Base-by-base conservation (phyloP, 306 rosid genomes). In the Corylus avellana region DNA sequence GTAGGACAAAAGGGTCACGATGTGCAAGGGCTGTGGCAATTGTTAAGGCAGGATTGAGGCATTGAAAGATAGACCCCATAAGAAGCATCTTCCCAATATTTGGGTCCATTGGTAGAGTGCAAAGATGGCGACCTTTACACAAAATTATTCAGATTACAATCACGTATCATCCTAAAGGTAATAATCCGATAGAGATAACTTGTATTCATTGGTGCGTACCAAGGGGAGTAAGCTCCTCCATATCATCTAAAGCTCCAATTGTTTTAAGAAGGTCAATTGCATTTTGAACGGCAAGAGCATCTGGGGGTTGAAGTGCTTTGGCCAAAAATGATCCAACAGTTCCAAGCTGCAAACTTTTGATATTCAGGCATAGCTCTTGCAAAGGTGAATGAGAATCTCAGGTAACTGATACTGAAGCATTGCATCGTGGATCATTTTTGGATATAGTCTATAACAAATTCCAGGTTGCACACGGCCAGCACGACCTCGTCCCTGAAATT, bases 391-490 rank as follows among this genome's bases (percentile, higher is more conserved):
- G 56, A 92, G 97, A 81, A 94, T 94, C 84, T 94, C 98, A 81
- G 98, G 95, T 76, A 92, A 85, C 90, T 92, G 98, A 84, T 92
- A 94, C 49, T 87, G 87, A 81, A 86, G 93, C 98, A 94, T 94
- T 80, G 88, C 97, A 64, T 92, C 94, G 1, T 94, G 90, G 79
- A 94, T 85, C 80, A 94, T 78, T 88, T 90, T 90, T 25, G 98
- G 97, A 87, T 94, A 94, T 77, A 94, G 75, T 78, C 96, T 92
- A 82, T 86, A 92, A 83, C 98, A 94, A 73, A 92, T 92, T 79
- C 98, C 98, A 75, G 98, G 95, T 80, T 89, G 98, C 70, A 92
- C 98, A 78, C 98, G 94, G 69, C 98, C 98, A 82, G 98, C 98
- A 82, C 97, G 98, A 29, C 25, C 25, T 22, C 25, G 25, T 22